Percentiles rank a stretch among this genome's conserved stretches.
phyloP scores from a whole-genome alignment of 495 filamentous ascomycete species.

The Chaetomium tenue region DNA sequence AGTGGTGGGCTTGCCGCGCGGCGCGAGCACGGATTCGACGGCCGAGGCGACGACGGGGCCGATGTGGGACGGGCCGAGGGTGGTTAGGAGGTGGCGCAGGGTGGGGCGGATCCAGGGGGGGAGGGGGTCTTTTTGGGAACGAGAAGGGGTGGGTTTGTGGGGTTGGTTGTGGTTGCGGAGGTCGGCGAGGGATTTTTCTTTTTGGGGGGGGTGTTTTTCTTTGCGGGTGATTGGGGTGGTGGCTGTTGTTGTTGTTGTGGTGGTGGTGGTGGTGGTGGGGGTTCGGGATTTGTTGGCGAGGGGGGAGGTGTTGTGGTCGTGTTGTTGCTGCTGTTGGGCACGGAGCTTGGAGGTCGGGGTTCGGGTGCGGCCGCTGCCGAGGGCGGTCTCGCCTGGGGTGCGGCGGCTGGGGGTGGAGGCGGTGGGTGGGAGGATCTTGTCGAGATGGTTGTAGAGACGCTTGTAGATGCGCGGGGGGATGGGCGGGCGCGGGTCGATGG shows the following conservation, averaged over 20 bases:
- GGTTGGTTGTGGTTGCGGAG: conserved; percentile 25
- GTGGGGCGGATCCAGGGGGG: conserved; percentile 66
- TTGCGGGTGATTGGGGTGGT: no score
- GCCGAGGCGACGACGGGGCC: conserved; percentile 47
- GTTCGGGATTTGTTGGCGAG: conserved; percentile 18
- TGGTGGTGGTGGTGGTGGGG: conserved; percentile 10
- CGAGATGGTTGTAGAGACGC: conserved; percentile 77
- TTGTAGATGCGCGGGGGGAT: conserved; percentile 81
- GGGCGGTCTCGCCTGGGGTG: conserved; percentile 27
- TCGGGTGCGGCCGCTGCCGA: conserved; percentile 11
- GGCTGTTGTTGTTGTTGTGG: no score
- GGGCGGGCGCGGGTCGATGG: conserved; percentile 75
- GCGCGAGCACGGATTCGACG: conserved; percentile 43
- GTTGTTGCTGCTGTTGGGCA: conserved; percentile 20
- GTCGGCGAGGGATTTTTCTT: conserved; percentile 41
- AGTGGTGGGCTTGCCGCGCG: conserved; percentile 37
- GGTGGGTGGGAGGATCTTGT: conserved; percentile 60
- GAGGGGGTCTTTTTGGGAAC: conserved; percentile 44
- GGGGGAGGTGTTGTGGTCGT: conserved; percentile 22
- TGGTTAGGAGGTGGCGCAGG: conserved; percentile 60
- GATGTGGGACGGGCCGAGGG: conserved; percentile 37
- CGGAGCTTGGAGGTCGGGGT: conserved; percentile 42
- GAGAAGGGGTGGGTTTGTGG: conserved; percentile 8
- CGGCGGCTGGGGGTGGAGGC: conserved; percentile 32
- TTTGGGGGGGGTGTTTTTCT: conserved; percentile 27